Conservation (phyloP, 345 rosid genomes). For the Geranium rotundifolium region DNA sequence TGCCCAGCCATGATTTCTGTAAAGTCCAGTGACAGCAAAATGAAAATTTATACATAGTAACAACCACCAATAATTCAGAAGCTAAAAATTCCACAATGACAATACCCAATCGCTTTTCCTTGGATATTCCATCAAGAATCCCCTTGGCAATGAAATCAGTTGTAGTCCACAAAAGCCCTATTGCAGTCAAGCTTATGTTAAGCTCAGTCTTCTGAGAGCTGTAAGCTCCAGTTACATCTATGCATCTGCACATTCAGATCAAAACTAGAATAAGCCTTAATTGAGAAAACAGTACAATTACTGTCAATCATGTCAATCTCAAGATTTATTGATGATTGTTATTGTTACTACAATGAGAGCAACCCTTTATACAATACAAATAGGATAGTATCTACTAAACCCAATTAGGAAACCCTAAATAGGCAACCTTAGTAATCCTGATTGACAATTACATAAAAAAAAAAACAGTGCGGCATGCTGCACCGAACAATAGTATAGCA, state of each 20-base stretch:
- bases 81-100: slow-evolving; percentile 4
- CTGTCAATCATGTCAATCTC: no score
- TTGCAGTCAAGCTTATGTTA: slow-evolving; percentile 90
- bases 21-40: slow-evolving; percentile 8
- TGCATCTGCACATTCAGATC: slow-evolving; percentile 50
- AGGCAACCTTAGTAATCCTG: no score
- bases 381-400: no score
- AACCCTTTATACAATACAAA: no score
- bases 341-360: no score
- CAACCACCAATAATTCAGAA: not conserved
- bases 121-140: slow-evolving; percentile 28
- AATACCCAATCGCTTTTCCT: slow-evolving; percentile 51
- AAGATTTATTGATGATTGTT: no score
- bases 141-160: slow-evolving; percentile 87
- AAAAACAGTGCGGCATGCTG: slow-evolving; percentile 3
- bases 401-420: no score
- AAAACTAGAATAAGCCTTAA: slow-evolving; percentile 4
- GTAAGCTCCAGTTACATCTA: slow-evolving; percentile 96
- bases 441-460: not conserved
- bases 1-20: slow-evolving; percentile 23
- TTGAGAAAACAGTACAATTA: not conserved
- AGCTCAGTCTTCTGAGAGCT: slow-evolving; percentile 85
- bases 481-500: not conserved
- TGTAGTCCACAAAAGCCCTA: slow-evolving; percentile 88
- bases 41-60: slow-evolving; percentile 7